A percentile compares a stretch with the other conserved stretches of the same genome.
These are phyloP conservation scores for Claviceps pazoutovae DNA, from an alignment of 2,329 filamentous ascomycete genomes.

Conservation along the genomic window DNA sequence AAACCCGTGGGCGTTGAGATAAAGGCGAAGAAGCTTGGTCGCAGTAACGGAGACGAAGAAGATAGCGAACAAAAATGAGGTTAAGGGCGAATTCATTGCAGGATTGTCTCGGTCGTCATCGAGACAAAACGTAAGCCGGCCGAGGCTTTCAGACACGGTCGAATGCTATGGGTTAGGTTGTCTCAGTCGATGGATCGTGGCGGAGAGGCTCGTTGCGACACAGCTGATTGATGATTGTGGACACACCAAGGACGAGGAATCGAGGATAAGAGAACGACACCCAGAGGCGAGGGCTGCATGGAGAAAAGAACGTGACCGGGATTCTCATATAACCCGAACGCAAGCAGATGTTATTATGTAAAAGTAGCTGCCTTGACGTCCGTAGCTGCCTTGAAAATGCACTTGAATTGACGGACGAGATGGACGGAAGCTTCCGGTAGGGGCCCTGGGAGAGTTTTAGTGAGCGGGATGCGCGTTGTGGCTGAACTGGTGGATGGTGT, in stretches of 20 bases:
- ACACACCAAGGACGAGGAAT: neutral
- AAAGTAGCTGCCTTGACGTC: neutral
- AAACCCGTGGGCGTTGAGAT: constrained; percentile 14
- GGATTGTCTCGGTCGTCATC: constrained; percentile 2
- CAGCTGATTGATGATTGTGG: neutral
- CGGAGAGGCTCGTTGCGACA: neutral
- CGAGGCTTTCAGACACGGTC: neutral
- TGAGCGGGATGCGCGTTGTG: neutral
- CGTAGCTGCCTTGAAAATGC: neutral
- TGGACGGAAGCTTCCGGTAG: neutral
- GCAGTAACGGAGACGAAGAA: constrained; percentile 16
- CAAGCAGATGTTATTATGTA: neutral
- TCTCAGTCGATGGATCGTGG: neutral
- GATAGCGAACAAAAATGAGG: constrained; percentile 16
- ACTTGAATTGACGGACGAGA: neutral
- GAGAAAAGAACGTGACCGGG: neutral
- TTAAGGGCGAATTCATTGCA: constrained; percentile 9
- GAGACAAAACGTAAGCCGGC: neutral
- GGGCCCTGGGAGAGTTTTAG: neutral
- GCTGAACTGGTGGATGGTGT: neutral
- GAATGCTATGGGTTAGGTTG: neutral
- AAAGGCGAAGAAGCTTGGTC: constrained; percentile 17
- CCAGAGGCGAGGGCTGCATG: neutral
- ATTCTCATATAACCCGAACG: neutral
- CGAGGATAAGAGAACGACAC: neutral